phyloP scores from a whole-genome alignment of 805 yeast species.

The Starmerella floricola region DNA sequence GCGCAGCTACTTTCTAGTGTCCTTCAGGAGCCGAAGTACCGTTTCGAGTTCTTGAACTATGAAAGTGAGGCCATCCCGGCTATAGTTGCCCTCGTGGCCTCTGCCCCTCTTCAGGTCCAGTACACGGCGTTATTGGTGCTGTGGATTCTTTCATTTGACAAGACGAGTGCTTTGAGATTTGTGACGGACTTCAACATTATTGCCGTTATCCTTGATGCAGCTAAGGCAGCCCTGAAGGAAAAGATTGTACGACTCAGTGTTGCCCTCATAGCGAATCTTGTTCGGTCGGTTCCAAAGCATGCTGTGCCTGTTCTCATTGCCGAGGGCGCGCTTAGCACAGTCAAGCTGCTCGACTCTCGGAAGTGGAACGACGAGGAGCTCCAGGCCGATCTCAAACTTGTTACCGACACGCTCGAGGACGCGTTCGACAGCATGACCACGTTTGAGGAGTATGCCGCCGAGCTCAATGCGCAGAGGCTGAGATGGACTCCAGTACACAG shows the following conservation, averaged over 20 bases:
- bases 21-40: conserved; percentile 41
- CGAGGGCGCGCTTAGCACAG: conserved; percentile 59
- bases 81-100: conserved; percentile 37
- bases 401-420: conserved; percentile 51
- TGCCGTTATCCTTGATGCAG: conserved; percentile 36
- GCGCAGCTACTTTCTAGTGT: conserved; percentile 56
- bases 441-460: conserved; percentile 82
- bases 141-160: conserved; percentile 77
- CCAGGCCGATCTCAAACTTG: conserved; percentile 50
- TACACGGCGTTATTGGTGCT: conserved; percentile 64
- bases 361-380: conserved; percentile 94
- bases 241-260: conserved; percentile 79
- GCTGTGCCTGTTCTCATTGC: conserved; percentile 57
- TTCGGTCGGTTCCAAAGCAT: conserved; percentile 27
- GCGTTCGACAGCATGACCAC: conserved; percentile 73
- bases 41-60: conserved; percentile 40
- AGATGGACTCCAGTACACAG: conserved; percentile 89
- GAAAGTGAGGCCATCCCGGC: conserved; percentile 38
- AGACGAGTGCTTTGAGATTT: conserved; percentile 37
- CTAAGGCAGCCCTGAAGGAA: conserved; percentile 79
- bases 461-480: conserved; percentile 64
- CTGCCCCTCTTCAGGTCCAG: conserved; percentile 55
- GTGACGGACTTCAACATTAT: conserved; percentile 37
- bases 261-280: conserved; percentile 43
- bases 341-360: conserved; percentile 62